Evolutionary conservation across 345 rosid genomes (phyloP).

Genomic region (Hibiscus trionum): DNA sequence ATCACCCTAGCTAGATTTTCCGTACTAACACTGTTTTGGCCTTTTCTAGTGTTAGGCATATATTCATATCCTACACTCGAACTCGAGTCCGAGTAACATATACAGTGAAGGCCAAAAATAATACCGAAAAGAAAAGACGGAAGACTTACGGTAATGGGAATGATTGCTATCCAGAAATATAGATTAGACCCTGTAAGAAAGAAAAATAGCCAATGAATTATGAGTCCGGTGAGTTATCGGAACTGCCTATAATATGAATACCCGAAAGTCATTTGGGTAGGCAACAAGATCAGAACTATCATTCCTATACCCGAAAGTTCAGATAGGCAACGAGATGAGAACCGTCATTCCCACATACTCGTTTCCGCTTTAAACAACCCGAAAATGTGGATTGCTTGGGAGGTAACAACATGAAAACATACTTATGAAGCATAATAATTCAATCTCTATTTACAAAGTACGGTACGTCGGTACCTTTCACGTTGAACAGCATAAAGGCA

Average conservation of each 20-base stretch:
- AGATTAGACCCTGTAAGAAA: constrained; percentile 76
- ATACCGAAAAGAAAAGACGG: not conserved
- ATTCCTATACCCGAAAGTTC: constrained; percentile 1
- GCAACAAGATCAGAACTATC: not conserved
- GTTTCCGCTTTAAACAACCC: not conserved
- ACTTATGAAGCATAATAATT: constrained; percentile 1
- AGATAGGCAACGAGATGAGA: not conserved
- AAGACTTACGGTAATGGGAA: constrained; percentile 71
- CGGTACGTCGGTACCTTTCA: constrained; percentile 72
- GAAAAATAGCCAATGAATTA: constrained; percentile 3
- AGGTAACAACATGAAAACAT: not conserved
- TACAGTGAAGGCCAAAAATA: not conserved
- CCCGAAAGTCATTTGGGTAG: not conserved
- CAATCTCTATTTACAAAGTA: not conserved
- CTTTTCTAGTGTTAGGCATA: not conserved
- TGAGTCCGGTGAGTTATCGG: not conserved
- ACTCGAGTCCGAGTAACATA: not conserved
- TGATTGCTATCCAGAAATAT: constrained; percentile 92
- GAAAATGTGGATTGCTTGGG: not conserved
- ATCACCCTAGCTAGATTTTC: not conserved
- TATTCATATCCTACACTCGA: not conserved
- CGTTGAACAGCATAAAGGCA: constrained; percentile 89
- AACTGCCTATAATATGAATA: constrained; percentile 2
- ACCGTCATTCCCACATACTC: not conserved
- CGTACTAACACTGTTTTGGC: too few species aligned